phyloP scores from a whole-genome alignment of 1,284 basidiomycete species.

The Entoloma clypeatum region DNA sequence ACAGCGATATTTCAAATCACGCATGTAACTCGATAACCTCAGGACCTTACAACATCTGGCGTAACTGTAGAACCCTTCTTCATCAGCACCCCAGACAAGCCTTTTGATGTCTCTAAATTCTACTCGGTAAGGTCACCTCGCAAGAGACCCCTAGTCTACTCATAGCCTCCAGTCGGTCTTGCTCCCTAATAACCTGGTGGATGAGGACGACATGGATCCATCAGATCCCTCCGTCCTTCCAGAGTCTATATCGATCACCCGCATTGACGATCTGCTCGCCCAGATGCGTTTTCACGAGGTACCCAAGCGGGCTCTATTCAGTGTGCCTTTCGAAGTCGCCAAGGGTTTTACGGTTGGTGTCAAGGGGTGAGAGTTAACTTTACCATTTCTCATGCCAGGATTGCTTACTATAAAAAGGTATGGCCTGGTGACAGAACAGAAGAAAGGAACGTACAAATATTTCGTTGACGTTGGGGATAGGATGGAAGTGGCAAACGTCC shows the following conservation, averaged over 20 bases:
- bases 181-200: slow-evolving; percentile 44
- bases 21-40: too few relatives aligned
- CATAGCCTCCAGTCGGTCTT: slow-evolving; percentile 51
- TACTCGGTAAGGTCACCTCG: slow-evolving; percentile 64
- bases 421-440: slow-evolving; percentile 81
- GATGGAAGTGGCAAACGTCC: slow-evolving; percentile 69
- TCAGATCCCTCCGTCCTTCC: slow-evolving; percentile 53
- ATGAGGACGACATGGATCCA: slow-evolving; percentile 44
- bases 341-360: slow-evolving; percentile 83
- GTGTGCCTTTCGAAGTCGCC: slow-evolving; percentile 77
- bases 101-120: slow-evolving; percentile 76
- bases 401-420: slow-evolving; percentile 50
- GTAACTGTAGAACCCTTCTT: slow-evolving; percentile 91
- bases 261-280: slow-evolving; percentile 74
- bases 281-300: slow-evolving; percentile 85
- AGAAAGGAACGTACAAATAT: slow-evolving; percentile 75
- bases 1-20: not conserved
- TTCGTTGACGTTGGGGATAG: slow-evolving; percentile 76
- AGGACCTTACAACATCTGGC: slow-evolving; percentile 84
- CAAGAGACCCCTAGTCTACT: not conserved
- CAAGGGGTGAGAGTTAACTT: slow-evolving; percentile 64
- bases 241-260: slow-evolving; percentile 64
- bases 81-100: slow-evolving; percentile 67
- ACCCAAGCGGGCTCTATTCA: slow-evolving; percentile 86
- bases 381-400: not conserved